Base-by-base conservation (phyloP, 2,329 filamentous ascomycete species). In the Neonectria coccinea region DNA sequence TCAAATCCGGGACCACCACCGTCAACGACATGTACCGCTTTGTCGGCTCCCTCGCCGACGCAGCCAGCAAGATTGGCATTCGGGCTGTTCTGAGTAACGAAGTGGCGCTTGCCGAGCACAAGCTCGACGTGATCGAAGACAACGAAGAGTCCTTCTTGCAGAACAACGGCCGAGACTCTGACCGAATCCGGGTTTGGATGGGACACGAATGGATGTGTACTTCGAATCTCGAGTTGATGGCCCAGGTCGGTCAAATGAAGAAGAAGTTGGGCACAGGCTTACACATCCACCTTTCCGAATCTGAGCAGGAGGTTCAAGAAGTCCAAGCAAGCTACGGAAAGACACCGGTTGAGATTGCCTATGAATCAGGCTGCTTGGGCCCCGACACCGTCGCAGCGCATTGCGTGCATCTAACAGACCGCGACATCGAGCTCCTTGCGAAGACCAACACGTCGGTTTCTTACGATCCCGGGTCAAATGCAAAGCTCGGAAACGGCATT, bases 191-290 rank as follows among this genome's bases (percentile, higher is more conserved):
- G 14, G 63, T 65, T 8, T 65, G 63, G 63, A 57, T 65, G 59
- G 63, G 63, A 12, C 63, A 62, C 31, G 63, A 65, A 36, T 65
- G 63, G 63, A 65, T 65, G 58, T 65, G 63, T 18, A 65, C 59
- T 25, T 65, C 63, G 4, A 45, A 65, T 47, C 52, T 58, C 18
- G 63, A 65, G 20, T 44, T 65, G 5, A 65, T 65, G 63, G 53
- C 53, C 7, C 51, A 65, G 16, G 63, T 65, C 7, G 63, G 63
- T 2, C 41, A 53, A 39, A 54, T 62, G 58, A 65, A 57, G 54
- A 65, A 59, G 25, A 47, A 31, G 39, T 27, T 62, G 8, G 59
- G 59, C 7, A 62, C 59, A 1, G 59, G 62, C n/a, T 29, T 64
- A 33, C 62, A 64, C 39, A 61, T 64, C 29, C 62, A 64, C 42